Evolutionary conservation across 257 asterid species (phyloP).

Genomic region (Solanum chiquidenum): DNA sequence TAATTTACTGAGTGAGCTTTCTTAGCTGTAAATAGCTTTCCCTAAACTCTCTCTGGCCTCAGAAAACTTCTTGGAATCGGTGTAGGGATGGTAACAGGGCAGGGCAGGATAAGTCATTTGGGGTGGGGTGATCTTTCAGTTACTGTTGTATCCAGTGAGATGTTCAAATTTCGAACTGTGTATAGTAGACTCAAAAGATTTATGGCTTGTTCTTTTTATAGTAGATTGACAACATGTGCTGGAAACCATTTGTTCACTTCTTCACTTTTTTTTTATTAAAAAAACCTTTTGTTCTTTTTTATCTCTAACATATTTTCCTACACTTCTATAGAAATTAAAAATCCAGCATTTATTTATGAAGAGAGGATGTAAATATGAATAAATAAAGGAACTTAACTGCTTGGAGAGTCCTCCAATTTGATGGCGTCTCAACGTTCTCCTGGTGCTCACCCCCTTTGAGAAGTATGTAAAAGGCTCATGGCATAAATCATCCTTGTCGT

Average conservation of each 20-base stretch:
- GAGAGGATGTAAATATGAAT: neutral
- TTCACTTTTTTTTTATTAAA: neutral
- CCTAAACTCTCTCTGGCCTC: neutral
- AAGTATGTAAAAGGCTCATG: neutral
- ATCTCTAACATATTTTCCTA: neutral
- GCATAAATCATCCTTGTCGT: neutral
- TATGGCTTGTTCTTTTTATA: neutral
- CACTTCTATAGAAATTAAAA: neutral
- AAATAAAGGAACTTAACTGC: neutral
- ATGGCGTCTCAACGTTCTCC: neutral
- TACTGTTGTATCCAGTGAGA: neutral
- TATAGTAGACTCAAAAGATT: neutral
- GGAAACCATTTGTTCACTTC: neutral
- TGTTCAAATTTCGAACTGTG: neutral
- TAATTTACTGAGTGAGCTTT: neutral
- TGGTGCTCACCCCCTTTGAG: neutral
- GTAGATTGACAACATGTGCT: neutral
- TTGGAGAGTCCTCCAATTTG: neutral
- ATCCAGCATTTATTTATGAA: neutral
- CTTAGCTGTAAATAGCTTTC: neutral
- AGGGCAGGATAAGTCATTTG: neutral
- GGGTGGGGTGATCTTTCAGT: neutral
- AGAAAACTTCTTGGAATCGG: neutral
- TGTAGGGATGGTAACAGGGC: neutral
- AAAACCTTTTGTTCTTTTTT: neutral